These are phyloP conservation scores for Moesziomyces parantarcticus DNA, from an alignment of 1,284 basidiomycete species.

Conservation along the genomic window DNA sequence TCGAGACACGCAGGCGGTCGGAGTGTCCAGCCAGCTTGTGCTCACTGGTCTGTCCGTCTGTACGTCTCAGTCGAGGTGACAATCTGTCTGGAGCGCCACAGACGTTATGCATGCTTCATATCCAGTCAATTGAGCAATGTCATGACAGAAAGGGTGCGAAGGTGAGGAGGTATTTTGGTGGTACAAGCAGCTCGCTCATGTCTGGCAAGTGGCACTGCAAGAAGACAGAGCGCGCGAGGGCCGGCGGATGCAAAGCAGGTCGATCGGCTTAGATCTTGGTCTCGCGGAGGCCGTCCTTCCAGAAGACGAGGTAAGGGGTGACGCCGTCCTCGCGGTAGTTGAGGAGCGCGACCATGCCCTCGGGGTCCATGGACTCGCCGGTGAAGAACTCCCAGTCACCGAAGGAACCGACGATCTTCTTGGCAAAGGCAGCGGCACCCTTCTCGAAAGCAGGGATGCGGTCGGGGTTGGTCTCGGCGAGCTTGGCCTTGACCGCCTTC, in stretches of 20 bases:
- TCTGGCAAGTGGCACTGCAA: neutral
- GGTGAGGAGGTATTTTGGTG: too few relatives aligned
- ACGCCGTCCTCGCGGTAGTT: conserved; percentile 73
- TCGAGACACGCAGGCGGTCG: too few relatives aligned
- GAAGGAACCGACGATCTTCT: conserved; percentile 87
- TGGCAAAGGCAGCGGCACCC: conserved; percentile 73
- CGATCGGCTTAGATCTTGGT: conserved; percentile 61
- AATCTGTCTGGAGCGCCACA: too few relatives aligned
- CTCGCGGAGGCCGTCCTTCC: conserved; percentile 67
- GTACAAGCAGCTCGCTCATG: neutral
- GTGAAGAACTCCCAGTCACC: conserved; percentile 90
- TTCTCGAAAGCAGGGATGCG: conserved; percentile 85
- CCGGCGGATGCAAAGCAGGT: too few relatives aligned
- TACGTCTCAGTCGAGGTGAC: too few relatives aligned
- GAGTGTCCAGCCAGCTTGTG: too few relatives aligned
- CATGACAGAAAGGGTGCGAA: too few relatives aligned
- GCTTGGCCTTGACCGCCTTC: conserved; percentile 78
- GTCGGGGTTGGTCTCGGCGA: conserved; percentile 73
- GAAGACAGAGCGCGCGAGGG: neutral
- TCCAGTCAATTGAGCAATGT: too few relatives aligned
- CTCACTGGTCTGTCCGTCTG: too few relatives aligned
- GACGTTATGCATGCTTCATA: too few relatives aligned
- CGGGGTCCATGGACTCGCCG: conserved; percentile 75
- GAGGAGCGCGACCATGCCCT: conserved; percentile 68
- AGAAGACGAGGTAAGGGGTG: conserved; percentile 75